A percentile compares a stretch with the other conserved stretches of the same genome.
Conservation (phyloP, 495 filamentous ascomycete genomes). For the Trichocladium antarcticum region DNA sequence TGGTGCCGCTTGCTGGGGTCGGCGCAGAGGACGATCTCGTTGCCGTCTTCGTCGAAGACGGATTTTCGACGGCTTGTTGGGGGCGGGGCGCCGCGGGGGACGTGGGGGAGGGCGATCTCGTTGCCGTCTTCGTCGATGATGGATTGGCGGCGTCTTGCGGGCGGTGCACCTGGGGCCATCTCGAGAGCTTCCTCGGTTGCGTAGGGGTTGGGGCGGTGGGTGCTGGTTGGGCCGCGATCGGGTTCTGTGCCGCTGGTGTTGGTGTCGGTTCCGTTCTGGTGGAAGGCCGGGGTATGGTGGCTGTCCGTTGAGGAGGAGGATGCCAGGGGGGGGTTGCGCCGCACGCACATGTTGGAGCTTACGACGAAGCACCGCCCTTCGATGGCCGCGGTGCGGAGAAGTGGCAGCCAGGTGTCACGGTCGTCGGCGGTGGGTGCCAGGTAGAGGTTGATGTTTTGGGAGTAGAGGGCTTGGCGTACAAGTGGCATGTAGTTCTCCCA, state of each 20-base stretch:
- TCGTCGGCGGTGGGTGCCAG: slow-evolving; percentile 85
- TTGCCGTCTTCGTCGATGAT: slow-evolving; percentile 37
- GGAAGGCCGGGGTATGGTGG: not conserved
- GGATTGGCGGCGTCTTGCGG: slow-evolving; percentile 14
- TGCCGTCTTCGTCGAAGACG: slow-evolving; percentile 37
- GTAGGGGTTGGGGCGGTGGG: slow-evolving; percentile 21
- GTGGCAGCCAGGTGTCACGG: slow-evolving; percentile 69
- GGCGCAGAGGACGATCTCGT: slow-evolving; percentile 34
- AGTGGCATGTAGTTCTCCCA: slow-evolving; percentile 98
- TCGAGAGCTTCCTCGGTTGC: slow-evolving; percentile 31
- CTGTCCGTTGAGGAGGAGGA: not conserved
- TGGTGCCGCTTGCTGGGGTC: not conserved
- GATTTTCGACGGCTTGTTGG: slow-evolving; percentile 16
- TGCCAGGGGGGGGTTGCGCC: slow-evolving; percentile 1
- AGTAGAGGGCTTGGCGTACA: slow-evolving; percentile 59
- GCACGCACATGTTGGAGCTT: slow-evolving; percentile 73
- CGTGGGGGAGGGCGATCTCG: slow-evolving; percentile 27
- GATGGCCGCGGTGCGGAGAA: slow-evolving; percentile 68
- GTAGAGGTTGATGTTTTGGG: slow-evolving; percentile 87
- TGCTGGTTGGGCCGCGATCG: not conserved
- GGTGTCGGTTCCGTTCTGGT: not conserved
- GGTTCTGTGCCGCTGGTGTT: not conserved
- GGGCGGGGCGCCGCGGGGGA: not conserved
- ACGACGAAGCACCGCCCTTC: slow-evolving; percentile 85
- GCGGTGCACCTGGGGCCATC: slow-evolving; percentile 20